phyloP scores from a whole-genome alignment of 164 flowering plant genomes.

The Echeveria elegans region DNA sequence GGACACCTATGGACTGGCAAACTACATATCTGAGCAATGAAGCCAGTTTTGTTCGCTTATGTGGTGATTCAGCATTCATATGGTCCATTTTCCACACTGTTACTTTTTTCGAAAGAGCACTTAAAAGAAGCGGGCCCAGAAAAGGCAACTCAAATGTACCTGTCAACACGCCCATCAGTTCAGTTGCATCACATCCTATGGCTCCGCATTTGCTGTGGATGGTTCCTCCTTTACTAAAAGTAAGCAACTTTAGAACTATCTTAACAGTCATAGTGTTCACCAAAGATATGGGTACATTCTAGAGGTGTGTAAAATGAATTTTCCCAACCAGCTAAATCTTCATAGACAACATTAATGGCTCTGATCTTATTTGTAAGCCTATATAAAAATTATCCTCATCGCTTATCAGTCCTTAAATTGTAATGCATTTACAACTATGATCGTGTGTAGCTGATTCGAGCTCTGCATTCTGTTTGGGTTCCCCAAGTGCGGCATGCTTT shows the following conservation, averaged over 20 bases:
- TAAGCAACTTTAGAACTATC: slow-evolving; percentile 21
- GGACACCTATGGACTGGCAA: slow-evolving; percentile 86
- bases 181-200: slow-evolving; percentile 57
- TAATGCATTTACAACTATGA: slow-evolving; percentile 3
- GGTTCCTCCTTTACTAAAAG: slow-evolving; percentile 87
- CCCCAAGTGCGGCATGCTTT: slow-evolving; percentile 51
- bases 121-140: slow-evolving; percentile 76
- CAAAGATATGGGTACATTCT: neutral
- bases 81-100: slow-evolving; percentile 91
- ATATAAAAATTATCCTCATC: too few species aligned
- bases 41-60: slow-evolving; percentile 54
- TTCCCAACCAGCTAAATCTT: neutral
- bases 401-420: neutral
- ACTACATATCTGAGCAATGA: slow-evolving; percentile 76
- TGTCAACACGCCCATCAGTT: slow-evolving; percentile 22
- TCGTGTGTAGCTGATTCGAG: slow-evolving; percentile 70
- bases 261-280: neutral
- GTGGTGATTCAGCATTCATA: slow-evolving; percentile 57
- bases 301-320: neutral
- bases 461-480: slow-evolving; percentile 89
- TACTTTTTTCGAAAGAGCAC: slow-evolving; percentile 94
- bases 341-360: too few species aligned
- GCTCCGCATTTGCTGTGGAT: slow-evolving; percentile 89
- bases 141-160: slow-evolving; percentile 36
- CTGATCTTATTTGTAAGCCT: neutral